Evolutionary conservation across 441 rosid genomes (phyloP).

Genomic region (Pelargonium myrrhifolium): DNA sequence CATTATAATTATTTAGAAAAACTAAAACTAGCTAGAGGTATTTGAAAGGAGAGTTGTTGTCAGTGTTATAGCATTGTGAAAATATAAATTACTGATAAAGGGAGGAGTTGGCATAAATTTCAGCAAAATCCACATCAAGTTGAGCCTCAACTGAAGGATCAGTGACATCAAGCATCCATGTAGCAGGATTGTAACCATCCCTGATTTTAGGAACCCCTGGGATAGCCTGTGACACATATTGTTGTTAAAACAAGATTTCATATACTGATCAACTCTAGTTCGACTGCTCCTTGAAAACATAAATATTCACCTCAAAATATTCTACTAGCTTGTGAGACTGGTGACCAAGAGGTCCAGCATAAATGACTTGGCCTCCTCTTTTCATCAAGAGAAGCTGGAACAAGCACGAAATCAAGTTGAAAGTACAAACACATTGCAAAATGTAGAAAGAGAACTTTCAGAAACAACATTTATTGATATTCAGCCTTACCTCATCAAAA

Average conservation of each 20-base stretch:
- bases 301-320: not conserved
- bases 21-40: not conserved
- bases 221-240: conserved; percentile 15
- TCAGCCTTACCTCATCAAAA: conserved; percentile 15
- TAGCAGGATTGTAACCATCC: conserved; percentile 80
- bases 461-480: not conserved
- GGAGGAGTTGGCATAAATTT: conserved; percentile 51
- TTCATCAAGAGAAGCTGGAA: not conserved
- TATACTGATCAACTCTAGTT: no score
- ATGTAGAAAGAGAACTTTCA: not conserved
- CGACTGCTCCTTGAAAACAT: no score
- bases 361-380: conserved; percentile 6
- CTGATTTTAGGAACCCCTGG: conserved; percentile 54
- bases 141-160: conserved; percentile 45
- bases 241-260: no score
- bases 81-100: conserved; percentile 40
- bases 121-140: conserved; percentile 52
- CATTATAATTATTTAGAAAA: not conserved
- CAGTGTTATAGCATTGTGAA: no score
- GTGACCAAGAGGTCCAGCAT: conserved; percentile 5
- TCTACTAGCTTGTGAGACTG: conserved; percentile 3
- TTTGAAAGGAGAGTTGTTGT: not conserved
- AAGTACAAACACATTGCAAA: conserved; percentile 15
- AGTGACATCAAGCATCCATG: conserved; percentile 84
- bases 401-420: not conserved